Evolutionary conservation across 129 eudicot species (phyloP).

Genomic region (Mikania micrantha): DNA sequence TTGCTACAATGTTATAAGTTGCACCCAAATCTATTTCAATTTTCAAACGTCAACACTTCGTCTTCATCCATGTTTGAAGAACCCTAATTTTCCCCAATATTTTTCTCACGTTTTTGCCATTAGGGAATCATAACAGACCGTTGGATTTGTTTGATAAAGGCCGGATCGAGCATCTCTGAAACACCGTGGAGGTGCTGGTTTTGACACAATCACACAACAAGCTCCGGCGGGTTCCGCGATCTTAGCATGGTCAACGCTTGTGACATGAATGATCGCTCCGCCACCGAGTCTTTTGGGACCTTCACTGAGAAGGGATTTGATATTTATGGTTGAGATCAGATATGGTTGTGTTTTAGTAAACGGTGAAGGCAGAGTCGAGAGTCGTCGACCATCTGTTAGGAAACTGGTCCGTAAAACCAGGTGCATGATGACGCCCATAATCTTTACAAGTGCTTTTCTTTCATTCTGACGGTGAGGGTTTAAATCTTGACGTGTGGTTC

Average conservation of each 20-base stretch:
- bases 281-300: constrained; percentile 58
- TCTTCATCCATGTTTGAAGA: constrained; percentile 65
- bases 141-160: constrained; percentile 49
- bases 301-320: constrained; percentile 47
- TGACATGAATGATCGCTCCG: constrained; percentile 58
- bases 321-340: constrained; percentile 37
- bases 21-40: constrained; percentile 48
- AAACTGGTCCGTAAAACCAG: too few relatives aligned
- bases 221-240: constrained; percentile 79
- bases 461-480: too few relatives aligned
- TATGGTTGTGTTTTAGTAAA: constrained; percentile 46
- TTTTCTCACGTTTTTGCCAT: constrained; percentile 57
- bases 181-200: constrained; percentile 23
- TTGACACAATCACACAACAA: constrained; percentile 42
- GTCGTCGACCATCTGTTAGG: constrained; percentile 38
- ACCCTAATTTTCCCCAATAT: constrained; percentile 56
- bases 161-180: constrained; percentile 67
- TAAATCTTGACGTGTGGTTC: too few relatives aligned
- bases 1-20: constrained; percentile 60
- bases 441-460: too few relatives aligned
- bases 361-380: constrained; percentile 37
- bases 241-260: constrained; percentile 49
- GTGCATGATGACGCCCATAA: constrained; percentile 24
- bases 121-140: constrained; percentile 40
- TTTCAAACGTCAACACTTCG: constrained; percentile 50